A percentile compares a stretch with the other conserved stretches of the same genome.
Evolutionary conservation across 2,329 filamentous ascomycete genomes (phyloP).

Genomic region (Fusarium mexicanum): DNA sequence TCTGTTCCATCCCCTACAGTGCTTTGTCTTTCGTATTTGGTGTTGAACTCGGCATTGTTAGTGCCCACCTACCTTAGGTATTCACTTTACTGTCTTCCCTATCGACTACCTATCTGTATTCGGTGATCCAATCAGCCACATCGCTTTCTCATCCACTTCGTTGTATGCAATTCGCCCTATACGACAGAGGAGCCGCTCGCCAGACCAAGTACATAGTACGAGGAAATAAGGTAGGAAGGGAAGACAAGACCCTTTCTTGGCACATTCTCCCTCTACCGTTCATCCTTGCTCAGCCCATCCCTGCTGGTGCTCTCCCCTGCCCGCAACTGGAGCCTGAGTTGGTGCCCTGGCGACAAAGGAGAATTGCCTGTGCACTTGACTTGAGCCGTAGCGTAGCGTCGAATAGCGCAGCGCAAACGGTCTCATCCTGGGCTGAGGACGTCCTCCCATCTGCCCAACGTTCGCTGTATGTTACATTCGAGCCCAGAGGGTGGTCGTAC

Average conservation of each 20-base stretch:
- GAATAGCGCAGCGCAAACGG: neutral
- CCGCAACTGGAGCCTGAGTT: constrained; percentile 34
- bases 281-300: constrained; percentile 30
- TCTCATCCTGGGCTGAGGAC: constrained; percentile 11
- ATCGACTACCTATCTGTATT: neutral
- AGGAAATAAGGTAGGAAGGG: constrained; percentile 12
- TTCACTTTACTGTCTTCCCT: neutral
- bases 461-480: constrained; percentile 26
- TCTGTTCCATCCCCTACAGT: constrained; percentile 1
- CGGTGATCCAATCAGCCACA: neutral
- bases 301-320: constrained; percentile 33
- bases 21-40: neutral
- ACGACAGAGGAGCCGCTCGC: constrained; percentile 1
- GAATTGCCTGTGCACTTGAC: constrained; percentile 25
- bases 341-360: constrained; percentile 41
- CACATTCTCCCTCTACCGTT: constrained; percentile 27
- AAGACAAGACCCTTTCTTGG: constrained; percentile 34
- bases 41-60: constrained; percentile 8
- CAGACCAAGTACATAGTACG: neutral
- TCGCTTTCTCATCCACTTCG: neutral
- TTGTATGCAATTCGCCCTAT: neutral
- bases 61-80: neutral
- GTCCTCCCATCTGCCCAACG: constrained; percentile 14
- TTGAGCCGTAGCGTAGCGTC: constrained; percentile 3
- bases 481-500: constrained; percentile 19